Percentiles rank a stretch among this genome's conserved stretches.
These are phyloP conservation scores for Wakefieldia striispora DNA, from an alignment of 768 basidiomycete genomes.

Conservation along the genomic window DNA sequence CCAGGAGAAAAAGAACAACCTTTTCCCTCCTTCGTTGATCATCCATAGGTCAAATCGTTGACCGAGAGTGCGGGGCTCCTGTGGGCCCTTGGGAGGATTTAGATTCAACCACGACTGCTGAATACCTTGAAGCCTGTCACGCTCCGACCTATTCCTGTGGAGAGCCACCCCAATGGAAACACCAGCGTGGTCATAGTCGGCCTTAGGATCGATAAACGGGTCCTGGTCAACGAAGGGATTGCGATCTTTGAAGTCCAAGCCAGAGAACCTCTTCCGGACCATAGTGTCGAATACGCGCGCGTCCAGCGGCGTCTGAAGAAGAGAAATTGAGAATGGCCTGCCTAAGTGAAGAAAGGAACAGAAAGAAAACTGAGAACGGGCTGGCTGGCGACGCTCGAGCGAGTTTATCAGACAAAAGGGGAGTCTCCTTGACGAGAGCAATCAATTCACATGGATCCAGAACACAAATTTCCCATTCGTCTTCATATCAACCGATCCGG, in stretches of 20 bases:
- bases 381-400: too few relatives aligned
- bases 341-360: slow-evolving; percentile 18
- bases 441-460: too few relatives aligned
- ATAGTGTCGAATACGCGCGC: slow-evolving; percentile 24
- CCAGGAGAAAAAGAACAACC: slow-evolving; percentile 79
- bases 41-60: slow-evolving; percentile 75
- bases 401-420: too few relatives aligned
- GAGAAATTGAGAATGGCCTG: slow-evolving; percentile 25
- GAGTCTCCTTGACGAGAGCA: too few relatives aligned
- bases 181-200: slow-evolving; percentile 29
- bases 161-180: slow-evolving; percentile 43
- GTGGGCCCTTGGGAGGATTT: slow-evolving; percentile 26
- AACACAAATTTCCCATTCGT: too few relatives aligned
- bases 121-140: slow-evolving; percentile 78
- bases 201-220: slow-evolving; percentile 39
- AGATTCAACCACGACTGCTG: slow-evolving; percentile 55
- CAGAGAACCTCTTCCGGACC: slow-evolving; percentile 50
- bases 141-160: slow-evolving; percentile 85
- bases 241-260: slow-evolving; percentile 68
- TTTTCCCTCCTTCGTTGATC: slow-evolving; percentile 87
- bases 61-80: slow-evolving; percentile 37
- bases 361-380: not conserved
- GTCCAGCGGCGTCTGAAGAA: slow-evolving; percentile 15
- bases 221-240: slow-evolving; percentile 49
- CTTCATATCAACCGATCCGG: too few relatives aligned